A percentile compares a stretch with the other conserved stretches of the same genome.
These are phyloP conservation scores for Benincasa hispida DNA, from an alignment of 306 rosid genomes.

Conservation along the genomic window DNA sequence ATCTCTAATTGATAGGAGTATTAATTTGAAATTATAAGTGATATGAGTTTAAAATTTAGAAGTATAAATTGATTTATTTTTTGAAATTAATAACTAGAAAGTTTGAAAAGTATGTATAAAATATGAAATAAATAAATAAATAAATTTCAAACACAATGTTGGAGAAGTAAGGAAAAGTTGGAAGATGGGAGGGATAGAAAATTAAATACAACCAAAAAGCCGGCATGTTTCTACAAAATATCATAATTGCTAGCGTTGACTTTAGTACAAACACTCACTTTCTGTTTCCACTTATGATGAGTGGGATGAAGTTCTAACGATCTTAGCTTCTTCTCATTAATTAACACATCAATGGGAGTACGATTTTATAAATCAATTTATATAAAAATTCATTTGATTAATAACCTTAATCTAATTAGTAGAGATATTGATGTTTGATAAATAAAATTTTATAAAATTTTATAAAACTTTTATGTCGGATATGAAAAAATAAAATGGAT, in stretches of 20 bases:
- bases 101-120: neutral
- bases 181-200: neutral
- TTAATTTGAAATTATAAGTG: too few species aligned
- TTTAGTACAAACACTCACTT: conserved; percentile 15
- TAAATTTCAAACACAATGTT: neutral
- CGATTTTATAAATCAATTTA: neutral
- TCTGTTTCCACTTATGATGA: conserved; percentile 5
- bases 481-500: too few species aligned
- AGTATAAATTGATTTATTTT: too few species aligned
- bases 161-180: neutral
- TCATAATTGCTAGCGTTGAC: conserved; percentile 44
- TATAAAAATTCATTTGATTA: neutral
- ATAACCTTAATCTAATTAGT: neutral
- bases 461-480: too few species aligned
- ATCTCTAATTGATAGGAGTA: too few species aligned
- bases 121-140: neutral
- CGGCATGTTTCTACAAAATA: conserved; percentile 27
- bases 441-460: too few species aligned
- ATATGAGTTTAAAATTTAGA: too few species aligned
- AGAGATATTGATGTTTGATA: neutral
- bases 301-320: neutral
- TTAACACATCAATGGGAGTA: neutral
- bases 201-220: conserved; percentile 20
- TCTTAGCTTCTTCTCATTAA: neutral
- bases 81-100: too few species aligned